Evolutionary conservation across 768 basidiomycete genomes (phyloP).

Genomic region (Asterophora lycoperdoides): DNA sequence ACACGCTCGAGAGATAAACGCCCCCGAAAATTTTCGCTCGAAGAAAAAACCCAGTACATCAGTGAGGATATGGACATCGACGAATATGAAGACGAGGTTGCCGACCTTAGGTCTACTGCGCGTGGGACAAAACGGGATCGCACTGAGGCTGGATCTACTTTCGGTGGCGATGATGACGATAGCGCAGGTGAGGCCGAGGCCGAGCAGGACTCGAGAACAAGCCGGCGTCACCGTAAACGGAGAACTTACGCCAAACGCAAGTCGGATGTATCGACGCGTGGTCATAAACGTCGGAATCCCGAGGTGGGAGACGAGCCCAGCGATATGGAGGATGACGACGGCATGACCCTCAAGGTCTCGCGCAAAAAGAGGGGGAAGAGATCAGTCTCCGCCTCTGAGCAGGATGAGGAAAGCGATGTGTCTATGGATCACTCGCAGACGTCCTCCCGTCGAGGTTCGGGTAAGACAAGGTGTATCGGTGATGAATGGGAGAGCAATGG

Average conservation of each 20-base stretch:
- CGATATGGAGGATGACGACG: slow-evolving; percentile 37
- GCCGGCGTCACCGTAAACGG: slow-evolving; percentile 51
- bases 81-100: slow-evolving; percentile 40
- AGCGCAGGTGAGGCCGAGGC: slow-evolving; percentile 34
- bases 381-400: slow-evolving; percentile 21
- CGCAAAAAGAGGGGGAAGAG: slow-evolving; percentile 58
- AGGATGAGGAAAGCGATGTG: slow-evolving; percentile 42
- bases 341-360: slow-evolving; percentile 19
- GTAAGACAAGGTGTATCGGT: slow-evolving; percentile 49
- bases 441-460: slow-evolving; percentile 47
- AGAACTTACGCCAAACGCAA: slow-evolving; percentile 52
- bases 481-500: slow-evolving; percentile 78
- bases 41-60: slow-evolving; percentile 33
- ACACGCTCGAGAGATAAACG: slow-evolving; percentile 47
- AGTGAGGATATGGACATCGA: slow-evolving; percentile 46
- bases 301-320: slow-evolving; percentile 37
- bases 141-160: slow-evolving; percentile 65
- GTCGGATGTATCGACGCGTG: slow-evolving; percentile 43
- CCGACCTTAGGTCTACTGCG: slow-evolving; percentile 32
- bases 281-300: slow-evolving; percentile 62
- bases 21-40: slow-evolving; percentile 49
- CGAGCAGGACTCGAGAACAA: slow-evolving; percentile 36
- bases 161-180: slow-evolving; percentile 60
- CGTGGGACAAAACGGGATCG: slow-evolving; percentile 77
- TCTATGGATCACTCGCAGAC: slow-evolving; percentile 44